Evolutionary conservation across 257 asterid species (phyloP), one percentile per base, ranked within the genome.

Genomic region (Anisodus acutangulus): DNA sequence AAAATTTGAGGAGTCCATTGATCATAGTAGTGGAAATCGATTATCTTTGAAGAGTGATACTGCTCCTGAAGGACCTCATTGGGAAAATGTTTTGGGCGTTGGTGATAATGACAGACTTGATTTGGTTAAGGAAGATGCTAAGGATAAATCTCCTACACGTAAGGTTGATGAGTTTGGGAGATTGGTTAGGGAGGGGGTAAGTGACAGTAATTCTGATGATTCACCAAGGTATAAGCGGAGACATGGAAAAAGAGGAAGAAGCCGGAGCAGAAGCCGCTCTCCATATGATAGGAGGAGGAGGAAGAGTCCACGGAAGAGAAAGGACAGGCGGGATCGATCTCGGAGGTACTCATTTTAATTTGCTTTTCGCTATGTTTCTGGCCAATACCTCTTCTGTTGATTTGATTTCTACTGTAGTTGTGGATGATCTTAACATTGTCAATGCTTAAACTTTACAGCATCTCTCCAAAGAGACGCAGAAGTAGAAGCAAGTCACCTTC

Each of bases 111-210:
- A 79, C 78, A 88, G 85, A 69, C 83, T 85, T 83, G 84, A 78
- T 80, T 19, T 72, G 54, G 88, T 37, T 71, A 88, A 88, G 84
- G 85, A 89, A 83, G 88, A 85, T 53, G 35, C 43, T 22, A 87
- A 83, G 86, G 85, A 84, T 87, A 22, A 85, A 79, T 85, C 91
- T 81, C 53, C 86, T 78, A 81, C 83, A 54, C 26, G 85, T 89
- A 91, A 90, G 82, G 90, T 94, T 37, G 99, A 94, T 88, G 94
- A 94, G 88, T 96, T 90, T 88, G 99, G 99, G 78, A 94, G 99
- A 90, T 89, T 93, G 91, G 88, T 94, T 57, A 93, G 94, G 87
- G 97, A 94, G 88, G 94, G 94, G 85, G 86, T 81, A 31, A 92
- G 94, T 88, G 98, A 93, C 86, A 94, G 95, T 81, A 98, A 96